Conservation (phyloP, 768 basidiomycete species). For the Russula dissimulans region DNA sequence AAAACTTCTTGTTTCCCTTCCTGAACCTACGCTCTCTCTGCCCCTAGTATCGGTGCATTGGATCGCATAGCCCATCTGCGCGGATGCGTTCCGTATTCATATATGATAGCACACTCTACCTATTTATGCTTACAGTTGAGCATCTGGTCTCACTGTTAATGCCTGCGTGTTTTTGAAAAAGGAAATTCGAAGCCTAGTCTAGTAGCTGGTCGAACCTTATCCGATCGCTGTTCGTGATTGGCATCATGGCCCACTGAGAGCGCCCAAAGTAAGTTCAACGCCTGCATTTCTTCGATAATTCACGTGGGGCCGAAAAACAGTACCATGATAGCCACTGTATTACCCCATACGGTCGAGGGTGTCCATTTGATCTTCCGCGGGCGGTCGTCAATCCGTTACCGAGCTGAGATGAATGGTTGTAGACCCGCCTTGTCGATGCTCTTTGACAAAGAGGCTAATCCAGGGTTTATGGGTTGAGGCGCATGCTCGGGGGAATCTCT, state of each 20-base stretch:
- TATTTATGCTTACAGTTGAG: conserved; percentile 12
- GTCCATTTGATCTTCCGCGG: not conserved
- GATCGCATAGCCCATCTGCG: conserved; percentile 10
- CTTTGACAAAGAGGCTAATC: not conserved
- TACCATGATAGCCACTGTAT: not conserved
- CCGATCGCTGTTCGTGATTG: not conserved
- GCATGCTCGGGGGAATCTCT: not conserved
- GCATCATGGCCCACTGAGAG: not conserved
- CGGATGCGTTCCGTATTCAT: conserved; percentile 1
- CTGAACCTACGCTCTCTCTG: not conserved
- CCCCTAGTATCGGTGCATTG: conserved; percentile 6
- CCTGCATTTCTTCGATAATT: not conserved
- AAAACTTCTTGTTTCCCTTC: conserved; percentile 3
- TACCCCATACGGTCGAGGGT: not conserved
- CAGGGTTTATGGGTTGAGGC: not conserved
- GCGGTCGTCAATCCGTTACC: not conserved
- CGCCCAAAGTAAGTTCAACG: not conserved
- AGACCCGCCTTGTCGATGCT: not conserved
- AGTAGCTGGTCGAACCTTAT: not conserved
- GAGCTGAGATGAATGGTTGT: not conserved
- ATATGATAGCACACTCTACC: not conserved
- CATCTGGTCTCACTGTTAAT: not conserved
- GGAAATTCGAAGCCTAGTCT: not conserved
- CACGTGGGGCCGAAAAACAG: not conserved
- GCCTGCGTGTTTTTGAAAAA: not conserved